These are phyloP conservation scores for Graphiopsis chlorocephala DNA, from an alignment of 2,329 filamentous ascomycete species.

Conservation along the genomic window DNA sequence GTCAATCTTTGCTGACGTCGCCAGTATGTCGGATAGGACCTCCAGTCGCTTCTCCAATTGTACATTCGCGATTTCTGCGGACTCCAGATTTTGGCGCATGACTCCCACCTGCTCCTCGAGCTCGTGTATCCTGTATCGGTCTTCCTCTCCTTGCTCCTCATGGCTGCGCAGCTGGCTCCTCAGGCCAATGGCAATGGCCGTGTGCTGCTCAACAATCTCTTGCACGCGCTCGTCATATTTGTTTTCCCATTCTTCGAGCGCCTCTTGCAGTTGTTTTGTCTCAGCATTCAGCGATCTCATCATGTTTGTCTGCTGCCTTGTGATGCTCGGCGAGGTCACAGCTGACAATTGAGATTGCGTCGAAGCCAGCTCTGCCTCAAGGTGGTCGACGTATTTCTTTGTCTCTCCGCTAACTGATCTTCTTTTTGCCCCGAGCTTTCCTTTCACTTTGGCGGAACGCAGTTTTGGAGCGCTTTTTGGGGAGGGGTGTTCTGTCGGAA, in stretches of 20 bases:
- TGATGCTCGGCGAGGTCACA: slow-evolving; percentile 40
- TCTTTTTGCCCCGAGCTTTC: slow-evolving; percentile 26
- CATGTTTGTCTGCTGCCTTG: slow-evolving; percentile 37
- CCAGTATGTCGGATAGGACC: slow-evolving; percentile 37
- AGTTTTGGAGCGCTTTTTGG: slow-evolving; percentile 19
- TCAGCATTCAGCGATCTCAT: slow-evolving; percentile 37
- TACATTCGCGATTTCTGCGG: slow-evolving; percentile 36
- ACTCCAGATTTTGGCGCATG: slow-evolving; percentile 32
- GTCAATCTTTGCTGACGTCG: slow-evolving; percentile 38
- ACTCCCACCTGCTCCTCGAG: slow-evolving; percentile 33
- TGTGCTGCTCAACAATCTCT: slow-evolving; percentile 32
- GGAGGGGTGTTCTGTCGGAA: slow-evolving; percentile 16
- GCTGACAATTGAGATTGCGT: slow-evolving; percentile 40
- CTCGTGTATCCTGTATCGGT: slow-evolving; percentile 32
- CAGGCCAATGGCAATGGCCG: slow-evolving; percentile 30
- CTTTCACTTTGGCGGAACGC: slow-evolving; percentile 21
- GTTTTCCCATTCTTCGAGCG: slow-evolving; percentile 38
- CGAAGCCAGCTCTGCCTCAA: slow-evolving; percentile 46
- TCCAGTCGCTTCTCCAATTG: slow-evolving; percentile 40
- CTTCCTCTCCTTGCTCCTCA: slow-evolving; percentile 33
- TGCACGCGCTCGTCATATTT: slow-evolving; percentile 37
- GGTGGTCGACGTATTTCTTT: slow-evolving; percentile 48
- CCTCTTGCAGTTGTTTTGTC: slow-evolving; percentile 33
- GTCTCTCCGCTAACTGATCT: slow-evolving; percentile 42
- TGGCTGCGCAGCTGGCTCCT: slow-evolving; percentile 18